phyloP scores from a whole-genome alignment of 2,329 filamentous ascomycete genomes.

The Ceratocystis destructans region DNA sequence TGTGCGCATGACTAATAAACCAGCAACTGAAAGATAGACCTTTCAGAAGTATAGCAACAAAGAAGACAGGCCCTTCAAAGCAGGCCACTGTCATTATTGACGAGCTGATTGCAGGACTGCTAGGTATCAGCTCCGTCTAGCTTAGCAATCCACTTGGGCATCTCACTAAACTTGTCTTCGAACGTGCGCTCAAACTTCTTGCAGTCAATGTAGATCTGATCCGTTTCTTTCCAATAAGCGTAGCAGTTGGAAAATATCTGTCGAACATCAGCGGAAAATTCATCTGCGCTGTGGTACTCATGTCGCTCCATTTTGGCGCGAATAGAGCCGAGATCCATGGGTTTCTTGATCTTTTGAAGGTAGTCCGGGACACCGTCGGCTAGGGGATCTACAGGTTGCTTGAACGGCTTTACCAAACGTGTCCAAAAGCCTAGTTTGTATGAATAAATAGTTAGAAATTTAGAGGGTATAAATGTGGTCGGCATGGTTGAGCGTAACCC shows the following conservation, averaged over 20 bases:
- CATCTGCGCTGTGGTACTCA: slow-evolving; percentile 38
- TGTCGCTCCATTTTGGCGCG: slow-evolving; percentile 44
- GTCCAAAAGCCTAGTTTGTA: slow-evolving; percentile 45
- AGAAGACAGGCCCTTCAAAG: background rate
- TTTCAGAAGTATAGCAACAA: background rate
- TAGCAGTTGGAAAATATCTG: slow-evolving; percentile 52
- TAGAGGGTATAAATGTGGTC: background rate
- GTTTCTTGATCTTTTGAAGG: slow-evolving; percentile 43
- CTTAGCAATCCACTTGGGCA: slow-evolving; percentile 47
- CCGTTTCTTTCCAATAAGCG: slow-evolving; percentile 45
- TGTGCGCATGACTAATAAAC: background rate
- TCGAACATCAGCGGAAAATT: slow-evolving; percentile 44
- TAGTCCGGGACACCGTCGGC: slow-evolving; percentile 49
- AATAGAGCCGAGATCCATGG: slow-evolving; percentile 49
- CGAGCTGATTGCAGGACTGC: no score
- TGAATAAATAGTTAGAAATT: background rate
- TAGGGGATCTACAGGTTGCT: slow-evolving; percentile 43
- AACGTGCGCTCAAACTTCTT: slow-evolving; percentile 45
- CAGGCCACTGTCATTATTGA: no score
- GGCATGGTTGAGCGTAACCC: slow-evolving; percentile 20
- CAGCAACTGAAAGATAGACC: background rate
- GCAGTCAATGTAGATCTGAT: slow-evolving; percentile 41
- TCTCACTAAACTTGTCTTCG: slow-evolving; percentile 45
- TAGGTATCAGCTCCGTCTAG: slow-evolving; percentile 25
- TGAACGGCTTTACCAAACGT: slow-evolving; percentile 48